phyloP scores from a whole-genome alignment of 192 early-diverging fungal species.

The Backusella psychrophila region DNA sequence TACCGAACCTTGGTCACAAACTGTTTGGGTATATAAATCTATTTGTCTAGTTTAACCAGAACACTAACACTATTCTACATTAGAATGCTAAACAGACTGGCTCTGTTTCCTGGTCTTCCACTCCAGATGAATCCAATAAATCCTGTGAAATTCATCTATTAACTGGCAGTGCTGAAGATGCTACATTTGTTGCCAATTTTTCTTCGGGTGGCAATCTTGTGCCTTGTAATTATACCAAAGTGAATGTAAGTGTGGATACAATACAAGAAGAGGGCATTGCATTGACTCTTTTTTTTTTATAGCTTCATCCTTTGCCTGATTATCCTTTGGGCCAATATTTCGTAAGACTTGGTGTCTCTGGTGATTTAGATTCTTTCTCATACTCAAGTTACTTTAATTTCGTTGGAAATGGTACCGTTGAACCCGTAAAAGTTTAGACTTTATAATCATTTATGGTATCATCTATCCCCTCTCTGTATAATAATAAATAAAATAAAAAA shows the following conservation, averaged over 20 bases:
- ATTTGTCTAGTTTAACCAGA: not conserved
- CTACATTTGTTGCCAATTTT: constrained; percentile 31
- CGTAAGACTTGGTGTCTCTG: constrained; percentile 25
- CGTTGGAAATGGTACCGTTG: constrained; percentile 24
- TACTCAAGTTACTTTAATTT: constrained; percentile 34
- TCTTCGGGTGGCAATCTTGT: constrained; percentile 10
- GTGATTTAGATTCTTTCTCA: not conserved
- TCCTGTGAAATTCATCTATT: constrained; percentile 29
- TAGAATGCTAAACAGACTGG: constrained; percentile 21
- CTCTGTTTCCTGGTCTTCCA: constrained; percentile 21
- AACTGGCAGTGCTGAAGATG: constrained; percentile 20
- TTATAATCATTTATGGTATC: not conserved
- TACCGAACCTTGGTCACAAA: constrained; percentile 5
- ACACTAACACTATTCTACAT: not conserved
- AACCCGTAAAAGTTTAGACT: not conserved
- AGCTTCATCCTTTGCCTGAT: constrained; percentile 21
- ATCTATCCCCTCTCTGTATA: not conserved
- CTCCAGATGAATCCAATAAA: not conserved
- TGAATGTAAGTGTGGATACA: constrained; percentile 14
- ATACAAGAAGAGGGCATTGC: not conserved
- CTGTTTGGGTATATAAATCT: not conserved
- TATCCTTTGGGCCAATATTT: constrained; percentile 27
- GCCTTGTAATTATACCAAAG: constrained; percentile 16
- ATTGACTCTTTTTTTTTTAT: not conserved
- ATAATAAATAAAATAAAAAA: not conserved